These are phyloP conservation scores for Physcia stellaris DNA, from an alignment of 495 filamentous ascomycete species.

Conservation along the genomic window DNA sequence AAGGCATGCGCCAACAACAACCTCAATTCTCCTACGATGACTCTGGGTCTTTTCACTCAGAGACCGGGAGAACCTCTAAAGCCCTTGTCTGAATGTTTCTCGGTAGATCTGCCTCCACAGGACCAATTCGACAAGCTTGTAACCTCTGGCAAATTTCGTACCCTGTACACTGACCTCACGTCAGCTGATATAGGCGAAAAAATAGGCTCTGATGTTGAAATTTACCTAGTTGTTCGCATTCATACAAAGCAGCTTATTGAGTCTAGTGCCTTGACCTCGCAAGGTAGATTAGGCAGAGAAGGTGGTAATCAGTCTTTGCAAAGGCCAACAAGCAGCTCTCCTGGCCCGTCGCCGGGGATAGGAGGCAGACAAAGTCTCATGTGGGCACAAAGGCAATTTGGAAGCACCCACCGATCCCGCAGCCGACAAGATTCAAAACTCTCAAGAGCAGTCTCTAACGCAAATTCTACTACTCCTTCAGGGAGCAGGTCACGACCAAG, in stretches of 20 bases:
- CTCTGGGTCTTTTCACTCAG: constrained; percentile 67
- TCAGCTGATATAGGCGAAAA: constrained; percentile 73
- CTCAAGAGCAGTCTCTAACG: neutral
- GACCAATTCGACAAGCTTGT: constrained; percentile 44
- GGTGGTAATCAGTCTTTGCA: constrained; percentile 25
- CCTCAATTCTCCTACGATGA: constrained; percentile 57
- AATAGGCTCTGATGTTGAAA: constrained; percentile 44
- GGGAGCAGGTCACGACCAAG: constrained; percentile 6
- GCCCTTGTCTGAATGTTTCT: constrained; percentile 69
- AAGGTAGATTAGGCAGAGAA: constrained; percentile 22
- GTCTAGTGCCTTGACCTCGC: constrained; percentile 17
- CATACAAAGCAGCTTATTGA: constrained; percentile 43
- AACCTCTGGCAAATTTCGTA: constrained; percentile 52
- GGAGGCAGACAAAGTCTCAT: constrained; percentile 69
- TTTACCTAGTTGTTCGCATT: constrained; percentile 78
- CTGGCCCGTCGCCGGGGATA: constrained; percentile 28
- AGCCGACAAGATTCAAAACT: constrained; percentile 20
- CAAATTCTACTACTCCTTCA: neutral
- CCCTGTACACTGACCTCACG: constrained; percentile 74
- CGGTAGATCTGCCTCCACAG: constrained; percentile 61
- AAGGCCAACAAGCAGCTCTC: constrained; percentile 20
- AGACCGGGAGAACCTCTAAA: constrained; percentile 42
- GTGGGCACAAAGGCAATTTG: constrained; percentile 38
- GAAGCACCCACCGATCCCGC: constrained; percentile 17
- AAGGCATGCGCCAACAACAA: constrained; percentile 63